phyloP scores from a whole-genome alignment of 305 asterid species.

The Fraxinus dipetala region DNA sequence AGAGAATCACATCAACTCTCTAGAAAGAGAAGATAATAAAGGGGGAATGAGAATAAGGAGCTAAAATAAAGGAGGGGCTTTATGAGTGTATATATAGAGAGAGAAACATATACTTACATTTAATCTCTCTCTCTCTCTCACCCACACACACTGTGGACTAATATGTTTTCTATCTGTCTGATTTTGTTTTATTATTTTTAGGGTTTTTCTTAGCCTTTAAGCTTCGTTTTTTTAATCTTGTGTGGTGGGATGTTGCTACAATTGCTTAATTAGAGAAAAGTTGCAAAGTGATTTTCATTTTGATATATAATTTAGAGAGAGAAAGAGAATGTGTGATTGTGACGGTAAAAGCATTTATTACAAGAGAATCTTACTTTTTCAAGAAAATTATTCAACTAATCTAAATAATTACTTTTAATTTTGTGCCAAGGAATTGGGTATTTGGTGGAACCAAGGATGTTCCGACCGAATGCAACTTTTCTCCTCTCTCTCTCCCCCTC shows the following conservation, averaged over 20 bases:
- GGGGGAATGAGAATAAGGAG: constrained; percentile 76
- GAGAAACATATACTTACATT: constrained; percentile 33
- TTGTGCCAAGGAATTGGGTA: constrained; percentile 8
- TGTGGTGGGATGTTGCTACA: constrained; percentile 26
- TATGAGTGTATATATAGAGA: constrained; percentile 36
- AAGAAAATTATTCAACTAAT: not conserved
- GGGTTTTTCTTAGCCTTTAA: constrained; percentile 78
- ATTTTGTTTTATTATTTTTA: constrained; percentile 67
- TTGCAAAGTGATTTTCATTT: not conserved
- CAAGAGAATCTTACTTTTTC: constrained; percentile 18
- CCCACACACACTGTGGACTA: not conserved
- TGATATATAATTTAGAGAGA: constrained; percentile 7
- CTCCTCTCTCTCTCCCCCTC: not conserved
- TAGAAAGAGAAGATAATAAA: constrained; percentile 38
- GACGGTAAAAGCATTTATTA: constrained; percentile 12
- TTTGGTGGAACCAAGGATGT: constrained; percentile 39
- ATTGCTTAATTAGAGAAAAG: constrained; percentile 38
- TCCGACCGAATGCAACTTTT: constrained; percentile 44
- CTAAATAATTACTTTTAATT: constrained; percentile 1
- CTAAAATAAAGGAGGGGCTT: constrained; percentile 82
- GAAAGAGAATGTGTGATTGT: constrained; percentile 27
- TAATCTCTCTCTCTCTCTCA: not conserved
- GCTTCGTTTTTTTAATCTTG: constrained; percentile 36
- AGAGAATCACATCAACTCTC: constrained; percentile 72
- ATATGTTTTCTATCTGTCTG: constrained; percentile 62